Percentiles rank a stretch among this genome's conserved stretches.
phyloP scores from a whole-genome alignment of 2,329 filamentous ascomycete species.

The Eutypella sp. region DNA sequence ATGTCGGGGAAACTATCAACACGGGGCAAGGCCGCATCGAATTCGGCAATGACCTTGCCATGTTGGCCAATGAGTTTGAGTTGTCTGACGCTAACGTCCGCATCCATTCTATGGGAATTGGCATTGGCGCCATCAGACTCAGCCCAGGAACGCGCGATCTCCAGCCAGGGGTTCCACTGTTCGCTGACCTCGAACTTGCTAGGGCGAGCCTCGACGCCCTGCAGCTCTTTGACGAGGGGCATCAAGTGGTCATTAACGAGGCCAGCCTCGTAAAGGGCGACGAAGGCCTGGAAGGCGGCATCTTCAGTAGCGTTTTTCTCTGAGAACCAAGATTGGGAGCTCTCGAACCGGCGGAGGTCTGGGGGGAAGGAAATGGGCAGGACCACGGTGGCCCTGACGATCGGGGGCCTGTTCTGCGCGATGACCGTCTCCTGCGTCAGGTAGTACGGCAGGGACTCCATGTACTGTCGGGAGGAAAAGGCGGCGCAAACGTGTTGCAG shows the following conservation, averaged over 20 bases:
- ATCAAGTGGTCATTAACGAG: conserved; percentile 75
- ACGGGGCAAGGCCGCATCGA: conserved; percentile 44
- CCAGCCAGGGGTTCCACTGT: conserved; percentile 42
- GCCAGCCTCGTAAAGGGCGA: conserved; percentile 61
- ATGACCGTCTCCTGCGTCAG: conserved; percentile 37
- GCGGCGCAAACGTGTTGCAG: conserved; percentile 75
- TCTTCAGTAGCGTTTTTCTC: conserved; percentile 73
- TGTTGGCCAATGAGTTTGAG: conserved; percentile 31
- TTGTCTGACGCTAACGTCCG: conserved; percentile 25
- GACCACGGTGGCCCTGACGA: conserved; percentile 55
- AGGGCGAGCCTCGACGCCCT: conserved; percentile 33
- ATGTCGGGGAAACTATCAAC: conserved; percentile 32
- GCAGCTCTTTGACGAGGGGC: conserved; percentile 47
- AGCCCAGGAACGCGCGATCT: conserved; percentile 39
- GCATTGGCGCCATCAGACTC: too few species aligned
- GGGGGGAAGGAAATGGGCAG: conserved; percentile 68
- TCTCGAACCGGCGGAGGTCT: conserved; percentile 49
- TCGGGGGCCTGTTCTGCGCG: conserved; percentile 14
- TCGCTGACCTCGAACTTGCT: conserved; percentile 31
- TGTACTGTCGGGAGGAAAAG: conserved; percentile 52
- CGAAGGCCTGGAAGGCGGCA: conserved; percentile 76
- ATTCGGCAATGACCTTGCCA: conserved; percentile 27
- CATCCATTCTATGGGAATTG: too few species aligned
- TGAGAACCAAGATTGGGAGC: conserved; percentile 57
- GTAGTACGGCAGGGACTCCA: conserved; percentile 66